phyloP scores from a whole-genome alignment of 2,329 filamentous ascomycete species.

The Pseudogymnoascus sp. region DNA sequence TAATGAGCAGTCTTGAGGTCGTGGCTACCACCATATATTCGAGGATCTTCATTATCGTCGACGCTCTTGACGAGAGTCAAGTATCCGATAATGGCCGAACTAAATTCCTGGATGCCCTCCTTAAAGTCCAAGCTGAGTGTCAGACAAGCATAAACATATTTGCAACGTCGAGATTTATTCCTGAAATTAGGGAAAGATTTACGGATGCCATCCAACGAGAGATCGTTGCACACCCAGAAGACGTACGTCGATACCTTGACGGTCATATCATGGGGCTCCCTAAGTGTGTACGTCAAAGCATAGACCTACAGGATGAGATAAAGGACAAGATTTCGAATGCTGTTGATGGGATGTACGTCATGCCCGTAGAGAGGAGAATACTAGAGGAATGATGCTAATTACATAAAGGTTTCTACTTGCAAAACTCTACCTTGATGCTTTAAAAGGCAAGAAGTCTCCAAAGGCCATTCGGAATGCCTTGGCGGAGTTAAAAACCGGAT shows the following conservation, averaged over 20 bases:
- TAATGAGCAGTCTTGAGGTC: slow-evolving; percentile 16
- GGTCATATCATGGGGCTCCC: slow-evolving; percentile 20
- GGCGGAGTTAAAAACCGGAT: slow-evolving; percentile 22
- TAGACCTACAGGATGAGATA: slow-evolving; percentile 20
- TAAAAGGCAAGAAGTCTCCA: slow-evolving; percentile 21
- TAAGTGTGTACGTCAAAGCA: slow-evolving; percentile 15
- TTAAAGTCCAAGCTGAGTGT: slow-evolving; percentile 17
- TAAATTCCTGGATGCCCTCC: slow-evolving; percentile 16
- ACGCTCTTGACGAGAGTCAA: slow-evolving; percentile 16
- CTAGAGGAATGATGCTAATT: background rate
- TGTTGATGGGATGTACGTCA: slow-evolving; percentile 28
- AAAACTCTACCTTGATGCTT: slow-evolving; percentile 26
- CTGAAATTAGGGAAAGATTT: slow-evolving; percentile 21
- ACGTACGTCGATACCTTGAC: slow-evolving; percentile 27
- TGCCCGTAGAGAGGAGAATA: slow-evolving; percentile 12
- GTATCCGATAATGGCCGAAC: background rate
- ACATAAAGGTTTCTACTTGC: slow-evolving; percentile 19
- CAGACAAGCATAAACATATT: slow-evolving; percentile 22
- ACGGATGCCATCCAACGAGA: slow-evolving; percentile 18
- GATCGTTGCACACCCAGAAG: slow-evolving; percentile 26
- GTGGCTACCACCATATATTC: slow-evolving; percentile 17
- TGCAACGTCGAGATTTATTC: slow-evolving; percentile 28
- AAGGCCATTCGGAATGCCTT: slow-evolving; percentile 27
- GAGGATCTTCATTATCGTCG: slow-evolving; percentile 15
- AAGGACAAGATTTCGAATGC: slow-evolving; percentile 17